A percentile compares a stretch with the other conserved stretches of the same genome.
Conservation (phyloP, 805 yeast genomes). For the Sugiyamaella marilandica region DNA sequence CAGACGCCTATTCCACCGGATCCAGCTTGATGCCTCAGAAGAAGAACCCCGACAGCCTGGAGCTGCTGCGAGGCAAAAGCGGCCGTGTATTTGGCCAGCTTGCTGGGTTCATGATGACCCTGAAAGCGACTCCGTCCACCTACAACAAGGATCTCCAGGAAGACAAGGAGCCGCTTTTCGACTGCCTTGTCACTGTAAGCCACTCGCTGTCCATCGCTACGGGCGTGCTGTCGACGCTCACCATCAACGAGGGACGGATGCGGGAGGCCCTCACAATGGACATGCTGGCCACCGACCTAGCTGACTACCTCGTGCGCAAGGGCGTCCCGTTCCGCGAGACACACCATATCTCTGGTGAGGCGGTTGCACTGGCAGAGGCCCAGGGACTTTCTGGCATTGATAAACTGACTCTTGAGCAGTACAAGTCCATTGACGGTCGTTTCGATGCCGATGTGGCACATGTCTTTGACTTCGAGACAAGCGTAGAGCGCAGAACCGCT, state of each 20-base stretch:
- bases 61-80: slow-evolving; percentile 90
- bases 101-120: slow-evolving; percentile 93
- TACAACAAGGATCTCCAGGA: slow-evolving; percentile 98
- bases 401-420: slow-evolving; percentile 70
- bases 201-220: slow-evolving; percentile 93
- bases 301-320: slow-evolving; percentile 93
- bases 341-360: slow-evolving; percentile 97
- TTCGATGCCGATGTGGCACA: slow-evolving; percentile 75
- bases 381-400: slow-evolving; percentile 77
- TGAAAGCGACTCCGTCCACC: slow-evolving; percentile 96
- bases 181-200: slow-evolving; percentile 81
- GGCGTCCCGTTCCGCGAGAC: slow-evolving; percentile 99
- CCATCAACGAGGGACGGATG: slow-evolving; percentile 72
- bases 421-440: slow-evolving; percentile 71
- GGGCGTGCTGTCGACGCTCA: slow-evolving; percentile 88
- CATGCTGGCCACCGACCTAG: slow-evolving; percentile 97
- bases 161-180: slow-evolving; percentile 98
- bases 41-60: slow-evolving; percentile 96
- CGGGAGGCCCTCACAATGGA: slow-evolving; percentile 90
- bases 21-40: slow-evolving; percentile 98
- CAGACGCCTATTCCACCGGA: slow-evolving; percentile 98
- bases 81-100: slow-evolving; percentile 96
- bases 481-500: slow-evolving; percentile 95
- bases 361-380: slow-evolving; percentile 88
- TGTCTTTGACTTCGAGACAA: slow-evolving; percentile 86